Evolutionary conservation across 2,329 filamentous ascomycete species (phyloP).

Genomic region (Helotiales sp.): DNA sequence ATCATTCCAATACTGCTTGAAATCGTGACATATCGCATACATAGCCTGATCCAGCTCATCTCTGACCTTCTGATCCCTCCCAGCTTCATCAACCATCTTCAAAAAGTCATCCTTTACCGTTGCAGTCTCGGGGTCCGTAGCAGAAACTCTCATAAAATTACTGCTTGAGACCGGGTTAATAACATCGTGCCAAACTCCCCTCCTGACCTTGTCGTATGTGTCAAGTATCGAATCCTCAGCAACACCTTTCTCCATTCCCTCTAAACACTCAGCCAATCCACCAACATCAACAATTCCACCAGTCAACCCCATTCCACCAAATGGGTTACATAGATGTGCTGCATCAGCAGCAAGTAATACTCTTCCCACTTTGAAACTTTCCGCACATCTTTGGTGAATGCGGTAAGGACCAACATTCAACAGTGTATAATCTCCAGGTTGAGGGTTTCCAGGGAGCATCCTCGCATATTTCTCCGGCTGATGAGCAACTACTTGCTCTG

Average conservation of each 20-base stretch:
- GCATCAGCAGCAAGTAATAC: constrained; percentile 50
- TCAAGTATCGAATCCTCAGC: constrained; percentile 39
- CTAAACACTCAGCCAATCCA: constrained; percentile 59
- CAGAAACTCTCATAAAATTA: constrained; percentile 39
- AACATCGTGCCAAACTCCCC: constrained; percentile 38
- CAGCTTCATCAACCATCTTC: constrained; percentile 29
- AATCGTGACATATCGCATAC: constrained; percentile 36
- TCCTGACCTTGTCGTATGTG: constrained; percentile 39
- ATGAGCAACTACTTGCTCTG: constrained; percentile 52
- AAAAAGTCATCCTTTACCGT: constrained; percentile 40
- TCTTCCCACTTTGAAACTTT: constrained; percentile 45
- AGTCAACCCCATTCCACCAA: constrained; percentile 62
- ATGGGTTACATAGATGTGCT: constrained; percentile 50
- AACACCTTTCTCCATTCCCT: constrained; percentile 36
- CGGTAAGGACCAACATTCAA: constrained; percentile 51
- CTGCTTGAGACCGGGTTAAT: constrained; percentile 41
- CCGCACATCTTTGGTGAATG: constrained; percentile 48
- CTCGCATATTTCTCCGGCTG: constrained; percentile 55
- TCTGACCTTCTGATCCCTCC: constrained; percentile 30
- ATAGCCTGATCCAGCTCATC: constrained; percentile 34
- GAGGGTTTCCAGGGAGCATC: constrained; percentile 60
- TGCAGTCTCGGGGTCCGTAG: constrained; percentile 38
- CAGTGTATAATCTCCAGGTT: constrained; percentile 56
- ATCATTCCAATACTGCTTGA: constrained; percentile 35
- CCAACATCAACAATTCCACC: constrained; percentile 65